Base-by-base conservation (phyloP, 305 asterid genomes). In the Rubia balearica region DNA sequence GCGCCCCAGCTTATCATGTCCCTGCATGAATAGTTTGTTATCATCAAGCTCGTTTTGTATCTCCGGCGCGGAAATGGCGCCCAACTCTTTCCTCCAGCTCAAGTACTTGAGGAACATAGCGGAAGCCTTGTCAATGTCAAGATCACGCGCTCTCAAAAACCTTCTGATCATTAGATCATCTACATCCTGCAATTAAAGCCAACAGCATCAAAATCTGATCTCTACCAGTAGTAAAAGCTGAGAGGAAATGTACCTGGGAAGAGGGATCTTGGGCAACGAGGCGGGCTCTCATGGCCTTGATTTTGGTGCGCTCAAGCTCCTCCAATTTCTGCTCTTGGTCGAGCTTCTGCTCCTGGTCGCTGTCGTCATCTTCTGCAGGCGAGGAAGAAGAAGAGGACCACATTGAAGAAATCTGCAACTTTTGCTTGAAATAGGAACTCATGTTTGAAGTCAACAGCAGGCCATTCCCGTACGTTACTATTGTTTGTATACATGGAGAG, bases 91-190 rank as follows among this genome's bases (percentile, higher is more conserved):
- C 83, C 96, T 85, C 98, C 98, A 92, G 51, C 78, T 90, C 66
- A 87, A 78, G 79, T 80, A 90, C 83, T 90, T 92, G 64, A 90
- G 73, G 24, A 88, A 77, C 85, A 92, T 82, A 46, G 84, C 74
- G 9, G 88, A 82, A 66, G 96, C 96, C 85, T 92, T 88, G 41
- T 92, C 98, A 40, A 90, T 83, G 74, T 92, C 96, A 0, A 87
- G 88, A 84, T 92, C 96, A 61, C 98, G 92, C 70, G 98, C 96
- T 51, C 96, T 79, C 36, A 92, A 86, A 75, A 92, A 92, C 76
- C 96, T 88, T 11, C 96, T 83, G 73, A 92, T 69, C 96, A 83
- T 88, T 64, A 79, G 74, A 69, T 92, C 96, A 78, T 92, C 95
- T 64, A 75, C 74, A 65, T 85, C 96, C 96, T 92, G 85, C 76